Conservation (phyloP, 306 rosid species). For the Quercus rubra region DNA sequence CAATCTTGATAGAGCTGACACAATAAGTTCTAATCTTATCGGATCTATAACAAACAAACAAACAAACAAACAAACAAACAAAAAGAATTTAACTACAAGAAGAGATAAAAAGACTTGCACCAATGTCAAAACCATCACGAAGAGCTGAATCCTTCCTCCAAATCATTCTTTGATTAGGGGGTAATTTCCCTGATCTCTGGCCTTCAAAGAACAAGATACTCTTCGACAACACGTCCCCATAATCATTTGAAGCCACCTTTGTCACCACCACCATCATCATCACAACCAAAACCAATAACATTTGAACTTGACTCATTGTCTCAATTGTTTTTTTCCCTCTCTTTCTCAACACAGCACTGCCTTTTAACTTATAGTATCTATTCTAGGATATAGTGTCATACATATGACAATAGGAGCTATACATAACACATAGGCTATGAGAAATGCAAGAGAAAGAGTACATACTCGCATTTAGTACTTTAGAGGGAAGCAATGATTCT, state of each 20-base stretch:
- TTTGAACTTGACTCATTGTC: conserved; percentile 3
- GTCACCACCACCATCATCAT: neutral
- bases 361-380: too few relatives aligned
- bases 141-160: conserved; percentile 57
- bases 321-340: neutral
- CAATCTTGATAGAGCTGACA: too few relatives aligned
- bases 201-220: conserved; percentile 60
- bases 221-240: conserved; percentile 47
- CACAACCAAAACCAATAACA: neutral
- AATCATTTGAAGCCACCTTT: conserved; percentile 23
- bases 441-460: too few relatives aligned
- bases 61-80: too few relatives aligned
- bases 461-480: neutral
- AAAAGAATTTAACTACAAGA: too few relatives aligned
- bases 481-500: too few relatives aligned
- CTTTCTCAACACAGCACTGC: neutral
- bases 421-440: too few relatives aligned
- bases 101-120: neutral
- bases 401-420: neutral
- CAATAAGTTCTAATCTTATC: too few relatives aligned
- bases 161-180: conserved; percentile 42
- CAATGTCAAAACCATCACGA: conserved; percentile 35
- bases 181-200: conserved; percentile 52
- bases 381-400: too few relatives aligned
- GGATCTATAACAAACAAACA: too few relatives aligned